Base-by-base conservation (phyloP, 257 asterid genomes). In the Fraxinus quadrangulata region DNA sequence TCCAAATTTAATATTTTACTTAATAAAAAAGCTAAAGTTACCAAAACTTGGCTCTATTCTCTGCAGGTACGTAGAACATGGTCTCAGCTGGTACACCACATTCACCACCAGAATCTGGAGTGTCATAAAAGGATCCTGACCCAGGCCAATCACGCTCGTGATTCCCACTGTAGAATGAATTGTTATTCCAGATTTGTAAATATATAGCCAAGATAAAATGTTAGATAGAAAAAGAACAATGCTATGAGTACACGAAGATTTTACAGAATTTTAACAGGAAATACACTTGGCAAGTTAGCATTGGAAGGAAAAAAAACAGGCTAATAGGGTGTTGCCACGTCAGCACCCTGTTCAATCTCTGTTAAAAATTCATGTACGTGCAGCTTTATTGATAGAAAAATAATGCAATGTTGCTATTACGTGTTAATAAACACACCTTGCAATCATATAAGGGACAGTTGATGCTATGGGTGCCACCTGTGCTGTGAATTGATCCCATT, bases 401-500 rank as follows among this genome's bases (percentile, higher is more conserved):
- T 6, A 51, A 51, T 19, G 2, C 63, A 51, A 51, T 51, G 16
- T 30, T 30, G 6, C 31, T 65, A 45, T 14, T 71, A 39, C 19
- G 34, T 31, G 54, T 73, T 19, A 65, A 79, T 19, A 70, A 72
- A 66, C 79, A 19, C 78, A 94, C 97, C 99, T 94, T n/a, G 92
- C 96, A 11, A 90, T 86, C 99, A 94, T 94, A 76, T 90, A 94
- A 8, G 99, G 90, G 72, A 87, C 89, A 2, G 88, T 82, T 24
- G 99, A 94, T 49, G 97, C 88, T 78, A 94, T 88, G 73, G 96
- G 96, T 73, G 87, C 96, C 76, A 91, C 90, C 83, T 92, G 97
- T 36, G 97, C 89, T 1, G 99, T 94, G 81, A 94, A 94, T 73
- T 94, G 98, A 80, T 94, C 99, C 99, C 99, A 94, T 54, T 88